phyloP scores from a whole-genome alignment of 106 monocot genomes.

The Platanthera guangdongensis region DNA sequence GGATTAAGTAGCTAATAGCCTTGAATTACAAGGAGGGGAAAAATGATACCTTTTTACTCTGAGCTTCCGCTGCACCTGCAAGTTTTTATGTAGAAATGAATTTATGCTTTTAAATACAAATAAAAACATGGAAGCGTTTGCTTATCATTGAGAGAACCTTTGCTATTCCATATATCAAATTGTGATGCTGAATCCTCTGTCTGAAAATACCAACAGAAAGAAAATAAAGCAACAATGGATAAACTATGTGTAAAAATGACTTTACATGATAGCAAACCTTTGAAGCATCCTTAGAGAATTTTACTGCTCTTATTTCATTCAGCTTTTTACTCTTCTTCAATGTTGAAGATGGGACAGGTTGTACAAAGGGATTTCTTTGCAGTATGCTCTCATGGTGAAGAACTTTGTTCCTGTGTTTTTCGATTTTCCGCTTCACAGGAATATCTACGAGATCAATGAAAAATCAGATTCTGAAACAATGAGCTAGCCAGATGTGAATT shows the following conservation, averaged over 20 bases:
- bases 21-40: background rate
- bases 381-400: constrained; percentile 60
- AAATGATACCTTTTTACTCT: constrained; percentile 32
- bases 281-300: constrained; percentile 2
- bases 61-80: constrained; percentile 36
- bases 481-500: too few relatives aligned
- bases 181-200: constrained; percentile 20
- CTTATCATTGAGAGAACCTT: constrained; percentile 20
- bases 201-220: constrained; percentile 18
- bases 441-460: constrained; percentile 26
- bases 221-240: background rate
- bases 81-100: constrained; percentile 1
- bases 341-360: constrained; percentile 55
- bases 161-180: constrained; percentile 56
- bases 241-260: background rate
- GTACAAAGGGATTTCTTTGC: constrained; percentile 57
- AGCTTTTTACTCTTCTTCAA: constrained; percentile 39
- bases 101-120: background rate
- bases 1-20: background rate
- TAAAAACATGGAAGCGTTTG: background rate
- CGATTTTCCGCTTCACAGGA: constrained; percentile 59
- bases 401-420: constrained; percentile 68
- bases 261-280: constrained; percentile 26
- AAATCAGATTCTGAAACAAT: background rate
- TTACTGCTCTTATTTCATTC: constrained; percentile 18